phyloP scores from a whole-genome alignment of 257 asterid genomes.

The Solanum ossicruentum region DNA sequence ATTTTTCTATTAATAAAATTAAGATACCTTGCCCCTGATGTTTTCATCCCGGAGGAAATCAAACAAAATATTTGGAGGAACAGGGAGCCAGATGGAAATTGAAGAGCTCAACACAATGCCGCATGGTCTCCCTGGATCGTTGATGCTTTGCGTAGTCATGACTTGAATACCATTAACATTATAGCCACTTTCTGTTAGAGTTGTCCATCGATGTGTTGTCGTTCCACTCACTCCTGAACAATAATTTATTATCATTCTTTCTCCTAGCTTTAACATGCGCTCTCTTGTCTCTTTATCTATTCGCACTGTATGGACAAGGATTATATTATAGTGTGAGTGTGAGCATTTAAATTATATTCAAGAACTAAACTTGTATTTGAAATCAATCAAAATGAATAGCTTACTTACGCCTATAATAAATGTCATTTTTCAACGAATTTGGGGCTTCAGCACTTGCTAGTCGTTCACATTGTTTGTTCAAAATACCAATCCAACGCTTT shows the following conservation, averaged over 20 bases:
- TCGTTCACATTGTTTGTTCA: constrained; percentile 32
- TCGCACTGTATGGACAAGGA: background rate
- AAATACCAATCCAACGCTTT: constrained; percentile 32
- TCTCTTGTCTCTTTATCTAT: constrained; percentile 3
- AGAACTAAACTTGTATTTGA: background rate
- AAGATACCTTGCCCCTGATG: constrained; percentile 20
- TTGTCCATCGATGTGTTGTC: constrained; percentile 22
- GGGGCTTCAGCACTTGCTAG: background rate
- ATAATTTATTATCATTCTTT: constrained; percentile 24
- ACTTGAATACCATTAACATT: constrained; percentile 12
- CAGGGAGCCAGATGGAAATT: constrained; percentile 38
- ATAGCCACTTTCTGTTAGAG: constrained; percentile 10
- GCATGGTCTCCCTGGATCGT: constrained; percentile 19
- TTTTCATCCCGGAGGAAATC: constrained; percentile 14
- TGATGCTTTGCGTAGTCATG: constrained; percentile 20
- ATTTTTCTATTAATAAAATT: background rate
- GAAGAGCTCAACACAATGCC: constrained; percentile 19
- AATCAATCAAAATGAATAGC: background rate
- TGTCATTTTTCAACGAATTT: background rate
- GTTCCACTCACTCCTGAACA: constrained; percentile 18
- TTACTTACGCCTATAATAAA: background rate
- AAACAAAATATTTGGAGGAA: constrained; percentile 17
- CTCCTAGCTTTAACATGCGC: constrained; percentile 19
- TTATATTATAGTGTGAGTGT: background rate
- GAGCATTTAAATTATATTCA: background rate